Base-by-base conservation (phyloP, 2,329 filamentous ascomycete genomes). In the Aspergillus quadricinctus region DNA sequence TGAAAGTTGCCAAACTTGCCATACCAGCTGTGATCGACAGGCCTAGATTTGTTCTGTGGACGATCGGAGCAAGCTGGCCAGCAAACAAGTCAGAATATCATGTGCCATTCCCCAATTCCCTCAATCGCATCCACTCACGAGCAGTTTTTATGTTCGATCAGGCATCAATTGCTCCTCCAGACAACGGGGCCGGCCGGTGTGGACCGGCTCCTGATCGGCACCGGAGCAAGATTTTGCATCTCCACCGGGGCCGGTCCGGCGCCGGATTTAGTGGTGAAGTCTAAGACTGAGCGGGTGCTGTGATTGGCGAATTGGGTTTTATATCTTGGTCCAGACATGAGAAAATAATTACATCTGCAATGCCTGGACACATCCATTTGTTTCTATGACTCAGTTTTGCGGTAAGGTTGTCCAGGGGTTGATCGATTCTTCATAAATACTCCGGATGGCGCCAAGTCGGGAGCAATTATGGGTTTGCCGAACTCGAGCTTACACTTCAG, bases 221-320 rank as follows among this genome's bases (percentile, higher is more conserved):
- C 41, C 41, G 41, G n/a, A 21, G 41, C 41, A 45, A 45, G 21
- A 23, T 45, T 45, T n/a, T 45, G 41, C 41, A 45, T 45, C 41
- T 23, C 41, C 41, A 11, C 41, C 41, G 41, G 41, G 19, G 19
- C 41, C 41, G 41, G 41, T 23, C 41, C 41, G 41, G 41, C 41
- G 41, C 41, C 41, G 41, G 9, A 45, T 14, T 45, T 45, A 45
- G 41, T 45, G 19, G 3, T 45, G 41, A n/a, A 23, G 10, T 4
- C 14, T 45, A 11, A 2, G 41, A 45, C 41, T 19, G 41, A 45
- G n/a, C n/a, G n/a, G 19, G n/a, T 5, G 64, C 61, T 23, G 3
- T 45, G 41, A 45, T 45, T 45, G 41, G 41, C 41, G 19, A 45
- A 45, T 21, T 10, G n/a, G 21, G 4, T 14, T 45, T 10, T 19